Conservation (phyloP, 2,329 filamentous ascomycete genomes). For the Geosmithia morbida region DNA sequence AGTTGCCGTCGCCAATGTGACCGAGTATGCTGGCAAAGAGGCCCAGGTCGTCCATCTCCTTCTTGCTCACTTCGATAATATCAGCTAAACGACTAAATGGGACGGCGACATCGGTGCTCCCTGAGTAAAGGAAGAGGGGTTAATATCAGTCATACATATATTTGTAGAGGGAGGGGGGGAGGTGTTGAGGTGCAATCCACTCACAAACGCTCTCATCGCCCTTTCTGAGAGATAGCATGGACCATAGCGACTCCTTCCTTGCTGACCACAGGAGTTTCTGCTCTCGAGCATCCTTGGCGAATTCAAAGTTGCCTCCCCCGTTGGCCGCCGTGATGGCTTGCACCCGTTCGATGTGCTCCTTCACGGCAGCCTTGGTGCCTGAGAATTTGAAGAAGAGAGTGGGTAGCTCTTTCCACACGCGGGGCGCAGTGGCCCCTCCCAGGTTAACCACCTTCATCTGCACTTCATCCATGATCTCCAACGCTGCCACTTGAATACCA, state of each 20-base stretch:
- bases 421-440: conserved; percentile 51
- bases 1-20: conserved; percentile 89
- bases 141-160: not conserved
- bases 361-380: conserved; percentile 63
- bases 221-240: conserved; percentile 56
- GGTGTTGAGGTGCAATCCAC: conserved; percentile 19
- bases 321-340: conserved; percentile 51
- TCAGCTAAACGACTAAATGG: conserved; percentile 63
- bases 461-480: conserved; percentile 83
- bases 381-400: conserved; percentile 81
- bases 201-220: conserved; percentile 54
- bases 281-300: conserved; percentile 57
- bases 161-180: not conserved
- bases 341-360: conserved; percentile 60
- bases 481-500: conserved; percentile 58
- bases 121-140: conserved; percentile 12
- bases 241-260: conserved; percentile 74
- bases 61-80: conserved; percentile 71
- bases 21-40: conserved; percentile 80
- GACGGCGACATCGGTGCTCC: conserved; percentile 76
- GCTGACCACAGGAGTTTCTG: conserved; percentile 68
- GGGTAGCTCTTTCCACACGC: conserved; percentile 59
- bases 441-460: conserved; percentile 76
- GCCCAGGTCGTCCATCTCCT: conserved; percentile 74
- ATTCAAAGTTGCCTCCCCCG: conserved; percentile 56